Base-by-base conservation (phyloP, 805 yeast genomes). In the Wickerhamomyces subpelliculosus region DNA sequence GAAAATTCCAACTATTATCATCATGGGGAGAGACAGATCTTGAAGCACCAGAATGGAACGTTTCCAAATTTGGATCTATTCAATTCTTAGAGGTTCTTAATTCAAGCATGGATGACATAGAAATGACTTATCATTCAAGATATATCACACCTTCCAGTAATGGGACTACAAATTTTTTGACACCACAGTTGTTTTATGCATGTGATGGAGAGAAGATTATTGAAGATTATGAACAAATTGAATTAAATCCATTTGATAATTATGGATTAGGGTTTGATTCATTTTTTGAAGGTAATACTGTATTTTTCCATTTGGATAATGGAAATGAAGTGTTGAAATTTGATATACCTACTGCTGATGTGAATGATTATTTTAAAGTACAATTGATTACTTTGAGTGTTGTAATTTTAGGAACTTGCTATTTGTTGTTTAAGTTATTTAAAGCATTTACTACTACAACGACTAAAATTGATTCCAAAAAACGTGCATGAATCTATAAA, bases 1-100 rank as follows among this genome's bases (percentile, higher is more conserved):
- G 58, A n/a, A 37, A 21, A 18, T 40, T 41, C 30, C 44, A 53
- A n/a, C 58, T 73, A 13, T 26, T 69, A 2, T 62, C 60, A 3
- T 52, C 68, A 1, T 72, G 72, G 69, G 82, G 82, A 4, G 75
- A 72, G 37, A 59, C 66, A n/a, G 79, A 78, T 48, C 55, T 77
- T 19, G 84, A 77, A 46, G 64, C 67, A 25, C 84, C 84, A 5
- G 68, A 60, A 25, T 78, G 76, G 67, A 57, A 58, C 22, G 61
- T 62, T 8, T 41, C 47, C 3, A 48, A 60, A 19, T 70, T 70
- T 67, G 80, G 80, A 2, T 67, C 76, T 4, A 61, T 65, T 32
- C 65, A 66, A 17, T 48, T 76, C 17, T 58, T 73, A 24, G 59
- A 57, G 33, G 41, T 70, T 12, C 45, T 46, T n/a, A 42, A 47